These are phyloP conservation scores for Poterioochromonas sp. DNA, from an alignment of 352 stramenopile species.

Conservation along the genomic window DNA sequence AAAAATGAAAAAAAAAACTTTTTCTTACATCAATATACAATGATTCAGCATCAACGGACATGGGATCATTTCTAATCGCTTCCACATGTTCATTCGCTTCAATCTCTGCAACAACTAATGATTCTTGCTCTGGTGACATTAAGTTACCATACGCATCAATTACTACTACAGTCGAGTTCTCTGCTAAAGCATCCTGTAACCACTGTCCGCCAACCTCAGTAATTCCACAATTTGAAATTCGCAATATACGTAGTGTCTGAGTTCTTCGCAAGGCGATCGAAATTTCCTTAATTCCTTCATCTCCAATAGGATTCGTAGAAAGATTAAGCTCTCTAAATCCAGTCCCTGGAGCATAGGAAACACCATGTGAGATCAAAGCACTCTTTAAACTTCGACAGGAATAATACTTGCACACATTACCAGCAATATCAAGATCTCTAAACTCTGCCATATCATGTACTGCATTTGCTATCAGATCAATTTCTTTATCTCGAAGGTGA, in stretches of 20 bases:
- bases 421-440: neutral
- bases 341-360: neutral
- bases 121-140: neutral
- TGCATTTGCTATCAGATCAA: neutral
- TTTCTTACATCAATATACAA: neutral
- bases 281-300: neutral
- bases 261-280: neutral
- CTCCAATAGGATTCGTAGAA: neutral
- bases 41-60: neutral
- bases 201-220: neutral
- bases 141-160: neutral
- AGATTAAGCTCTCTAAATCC: neutral
- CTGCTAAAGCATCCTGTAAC: neutral
- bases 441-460: neutral
- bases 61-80: neutral
- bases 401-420: neutral
- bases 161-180: neutral
- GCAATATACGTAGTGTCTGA: neutral
- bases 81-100: neutral
- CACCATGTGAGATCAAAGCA: neutral
- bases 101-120: neutral
- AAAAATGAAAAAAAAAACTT: neutral
- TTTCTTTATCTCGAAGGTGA: neutral
- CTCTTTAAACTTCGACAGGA: neutral
- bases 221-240: neutral